Evolutionary conservation across 202 grass and related monocot genomes (phyloP).

Genomic region (Panicum hallii): DNA sequence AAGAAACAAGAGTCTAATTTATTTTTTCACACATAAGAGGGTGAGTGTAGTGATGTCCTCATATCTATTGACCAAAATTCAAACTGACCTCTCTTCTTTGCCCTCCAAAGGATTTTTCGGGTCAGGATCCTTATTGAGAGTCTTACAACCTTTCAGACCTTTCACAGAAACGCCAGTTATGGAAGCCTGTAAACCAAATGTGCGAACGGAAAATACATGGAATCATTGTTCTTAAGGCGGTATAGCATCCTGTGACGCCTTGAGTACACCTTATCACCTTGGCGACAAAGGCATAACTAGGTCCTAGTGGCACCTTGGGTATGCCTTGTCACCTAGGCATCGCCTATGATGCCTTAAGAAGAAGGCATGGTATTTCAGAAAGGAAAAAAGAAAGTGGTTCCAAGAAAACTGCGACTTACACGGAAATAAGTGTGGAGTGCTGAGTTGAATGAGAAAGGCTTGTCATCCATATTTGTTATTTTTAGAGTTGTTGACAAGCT

Average conservation of each 20-base stretch:
- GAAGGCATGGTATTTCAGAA: neutral
- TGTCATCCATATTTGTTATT: conserved; percentile 82
- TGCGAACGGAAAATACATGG: neutral
- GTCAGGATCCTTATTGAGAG: conserved; percentile 92
- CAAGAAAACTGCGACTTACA: conserved; percentile 63
- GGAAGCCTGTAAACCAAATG: conserved; percentile 75
- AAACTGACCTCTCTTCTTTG: conserved; percentile 80
- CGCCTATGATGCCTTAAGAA: neutral
- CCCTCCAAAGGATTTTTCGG: conserved; percentile 86
- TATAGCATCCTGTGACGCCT: neutral
- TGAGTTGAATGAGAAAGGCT: conserved; percentile 81
- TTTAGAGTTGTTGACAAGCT: conserved; percentile 72
- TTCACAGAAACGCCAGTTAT: conserved; percentile 79
- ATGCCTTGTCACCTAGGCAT: neutral
- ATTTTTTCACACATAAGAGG: conserved; percentile 4
- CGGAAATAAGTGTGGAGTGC: conserved; percentile 91
- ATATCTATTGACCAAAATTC: conserved; percentile 34
- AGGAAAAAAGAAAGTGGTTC: neutral
- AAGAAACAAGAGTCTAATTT: neutral
- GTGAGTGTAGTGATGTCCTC: neutral
- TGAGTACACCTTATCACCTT: neutral
- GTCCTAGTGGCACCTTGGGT: neutral
- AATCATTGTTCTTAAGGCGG: neutral
- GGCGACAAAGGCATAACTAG: neutral
- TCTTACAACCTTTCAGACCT: conserved; percentile 90